Evolutionary conservation across 345 rosid species (phyloP), one percentile per base, ranked within the genome.

Genomic region (Citrus reticulata): DNA sequence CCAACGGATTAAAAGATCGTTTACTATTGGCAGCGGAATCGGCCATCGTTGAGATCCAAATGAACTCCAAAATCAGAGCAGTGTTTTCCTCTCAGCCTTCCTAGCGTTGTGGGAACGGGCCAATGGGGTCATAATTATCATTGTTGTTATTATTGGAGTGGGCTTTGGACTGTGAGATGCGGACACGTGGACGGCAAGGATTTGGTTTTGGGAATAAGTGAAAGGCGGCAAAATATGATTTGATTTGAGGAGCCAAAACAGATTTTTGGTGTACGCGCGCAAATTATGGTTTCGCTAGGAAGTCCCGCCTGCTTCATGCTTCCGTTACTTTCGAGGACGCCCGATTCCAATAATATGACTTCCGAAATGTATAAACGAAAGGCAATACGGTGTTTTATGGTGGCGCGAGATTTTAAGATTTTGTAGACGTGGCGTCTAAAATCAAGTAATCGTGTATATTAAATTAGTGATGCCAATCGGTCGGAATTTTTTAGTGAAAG

Each of bases 1-100:
- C 80, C 91, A 93, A 92, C 27, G 98, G 95, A 70, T 91, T 89
- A 79, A 89, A 81, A 60, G 85, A 67, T 68, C 85, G 83, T 54
- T 65, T 59, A 51, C 61, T 29, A 19, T 35, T 72, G 27, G 42
- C 80, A 55, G 63, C 11, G 4, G 83, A 79, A 67, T 79, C 86
- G 68, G 74, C 86, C 97, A 92, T 94, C 68, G 1, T 30, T 73
- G n/a, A 51, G 60, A 1, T 16, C 7, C 9, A 51, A 22, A 35
- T 20, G 42, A 75, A 63, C 29, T 17, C 40, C 35, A 49, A 57
- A 34, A 68, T 22, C 11, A 2, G 11, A 69, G 20, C 34, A 13
- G 13, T 2, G 2, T 20, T 22, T 27, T 6, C 14, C 61, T 7
- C 24, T 2, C 6, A 22, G 49, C 0, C 13, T 73, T 7, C 24